These are phyloP conservation scores for Colletotrichum chlorophyti DNA, from an alignment of 2,329 filamentous ascomycete genomes.

Conservation along the genomic window DNA sequence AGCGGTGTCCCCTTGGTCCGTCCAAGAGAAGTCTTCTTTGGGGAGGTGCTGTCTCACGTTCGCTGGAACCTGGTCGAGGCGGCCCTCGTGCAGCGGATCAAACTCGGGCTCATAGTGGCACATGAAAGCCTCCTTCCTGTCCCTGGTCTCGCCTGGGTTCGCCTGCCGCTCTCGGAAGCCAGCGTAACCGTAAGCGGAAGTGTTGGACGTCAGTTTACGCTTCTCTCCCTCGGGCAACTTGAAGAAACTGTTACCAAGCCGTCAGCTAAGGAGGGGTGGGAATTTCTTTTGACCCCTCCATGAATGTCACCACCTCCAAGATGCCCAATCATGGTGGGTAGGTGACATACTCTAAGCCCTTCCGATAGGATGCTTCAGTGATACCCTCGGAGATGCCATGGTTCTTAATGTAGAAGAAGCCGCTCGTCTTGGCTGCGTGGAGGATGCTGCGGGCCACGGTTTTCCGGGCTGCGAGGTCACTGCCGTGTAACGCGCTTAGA, in stretches of 20 bases:
- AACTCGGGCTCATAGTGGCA: slow-evolving; percentile 48
- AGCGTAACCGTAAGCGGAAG: slow-evolving; percentile 28
- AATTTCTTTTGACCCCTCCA: too few relatives aligned
- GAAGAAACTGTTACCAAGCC: slow-evolving; percentile 37
- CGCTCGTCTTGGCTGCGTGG: slow-evolving; percentile 47
- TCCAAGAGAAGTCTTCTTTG: slow-evolving; percentile 27
- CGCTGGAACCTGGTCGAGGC: slow-evolving; percentile 11
- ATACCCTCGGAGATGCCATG: slow-evolving; percentile 45
- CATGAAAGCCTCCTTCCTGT: slow-evolving; percentile 35
- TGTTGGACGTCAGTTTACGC: slow-evolving; percentile 32
- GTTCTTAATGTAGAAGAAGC: slow-evolving; percentile 56
- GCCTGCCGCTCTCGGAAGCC: slow-evolving; percentile 24
- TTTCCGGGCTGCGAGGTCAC: slow-evolving; percentile 41
- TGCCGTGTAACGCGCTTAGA: slow-evolving; percentile 43
- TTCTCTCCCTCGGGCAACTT: slow-evolving; percentile 38
- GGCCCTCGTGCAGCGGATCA: slow-evolving; percentile 38
- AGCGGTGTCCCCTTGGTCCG: slow-evolving; percentile 35
- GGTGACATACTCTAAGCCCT: slow-evolving; percentile 36
- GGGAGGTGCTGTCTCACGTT: slow-evolving; percentile 22
- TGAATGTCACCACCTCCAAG: slow-evolving; percentile 26
- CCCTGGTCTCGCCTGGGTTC: slow-evolving; percentile 36
- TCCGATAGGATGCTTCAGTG: slow-evolving; percentile 32
- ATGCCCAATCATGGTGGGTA: slow-evolving; percentile 33
- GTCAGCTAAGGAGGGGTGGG: too few relatives aligned
- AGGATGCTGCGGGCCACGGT: slow-evolving; percentile 45